Conservation (phyloP, 495 filamentous ascomycete species). For the Elasticomyces elasticus region DNA sequence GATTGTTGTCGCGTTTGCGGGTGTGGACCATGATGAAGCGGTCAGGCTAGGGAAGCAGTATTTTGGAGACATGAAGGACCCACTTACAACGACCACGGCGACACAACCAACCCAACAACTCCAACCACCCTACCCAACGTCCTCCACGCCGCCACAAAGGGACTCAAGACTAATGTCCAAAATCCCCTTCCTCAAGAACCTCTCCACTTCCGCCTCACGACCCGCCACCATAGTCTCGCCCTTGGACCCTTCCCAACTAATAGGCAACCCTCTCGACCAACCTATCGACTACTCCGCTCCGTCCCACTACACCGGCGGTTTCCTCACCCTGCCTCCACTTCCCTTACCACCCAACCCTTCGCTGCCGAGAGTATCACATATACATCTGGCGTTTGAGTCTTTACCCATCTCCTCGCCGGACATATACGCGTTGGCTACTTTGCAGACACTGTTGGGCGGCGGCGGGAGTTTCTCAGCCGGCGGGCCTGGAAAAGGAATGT, state of each 20-base stretch:
- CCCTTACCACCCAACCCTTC: slow-evolving; percentile 66
- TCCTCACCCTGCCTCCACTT: slow-evolving; percentile 71
- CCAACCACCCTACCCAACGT: slow-evolving; percentile 29
- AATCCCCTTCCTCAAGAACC: slow-evolving; percentile 86
- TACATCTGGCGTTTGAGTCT: slow-evolving; percentile 93
- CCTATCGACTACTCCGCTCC: slow-evolving; percentile 35
- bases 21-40: slow-evolving; percentile 72
- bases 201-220: slow-evolving; percentile 61
- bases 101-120: slow-evolving; percentile 25
- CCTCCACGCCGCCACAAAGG: slow-evolving; percentile 30
- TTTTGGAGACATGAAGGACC: slow-evolving; percentile 73
- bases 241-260: slow-evolving; percentile 32
- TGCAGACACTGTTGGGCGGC: slow-evolving; percentile 91
- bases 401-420: slow-evolving; percentile 80
- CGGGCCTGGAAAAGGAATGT: slow-evolving; percentile 98
- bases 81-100: background rate
- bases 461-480: slow-evolving; percentile 97
- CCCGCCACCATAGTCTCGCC: slow-evolving; percentile 47
- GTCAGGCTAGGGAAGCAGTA: slow-evolving; percentile 69
- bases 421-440: slow-evolving; percentile 92
- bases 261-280: slow-evolving; percentile 46
- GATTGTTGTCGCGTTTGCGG: slow-evolving; percentile 91
- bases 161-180: slow-evolving; percentile 63
- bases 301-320: slow-evolving; percentile 88
- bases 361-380: slow-evolving; percentile 73